Conservation (phyloP, 2,329 filamentous ascomycete genomes). For the Sporothrix variecibatus region DNA sequence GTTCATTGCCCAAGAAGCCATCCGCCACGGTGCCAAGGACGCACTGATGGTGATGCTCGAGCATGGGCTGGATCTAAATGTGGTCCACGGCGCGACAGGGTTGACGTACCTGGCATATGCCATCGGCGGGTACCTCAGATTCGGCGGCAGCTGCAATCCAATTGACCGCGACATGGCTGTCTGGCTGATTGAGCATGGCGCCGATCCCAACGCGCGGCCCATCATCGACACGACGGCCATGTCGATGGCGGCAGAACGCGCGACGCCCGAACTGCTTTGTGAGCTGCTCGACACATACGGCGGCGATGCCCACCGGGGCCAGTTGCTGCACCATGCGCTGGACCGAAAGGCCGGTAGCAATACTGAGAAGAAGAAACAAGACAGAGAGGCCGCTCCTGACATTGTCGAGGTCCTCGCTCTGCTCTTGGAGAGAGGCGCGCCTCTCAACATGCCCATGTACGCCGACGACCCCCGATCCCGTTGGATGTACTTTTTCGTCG, state of each 20-base stretch:
- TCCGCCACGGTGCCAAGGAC: background rate
- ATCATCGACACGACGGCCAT: constrained; percentile 10
- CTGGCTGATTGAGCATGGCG: constrained; percentile 14
- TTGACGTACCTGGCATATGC: no score
- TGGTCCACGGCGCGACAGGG: no score
- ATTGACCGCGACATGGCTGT: background rate
- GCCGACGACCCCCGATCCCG: background rate
- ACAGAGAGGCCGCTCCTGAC: constrained; percentile 32
- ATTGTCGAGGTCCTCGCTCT: constrained; percentile 34
- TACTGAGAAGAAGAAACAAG: no score
- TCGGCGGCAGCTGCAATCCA: background rate
- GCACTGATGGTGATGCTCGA: constrained; percentile 1
- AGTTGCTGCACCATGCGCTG: constrained; percentile 12
- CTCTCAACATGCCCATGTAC: constrained; percentile 21
- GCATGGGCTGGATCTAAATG: constrained; percentile 11
- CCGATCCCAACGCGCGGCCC: constrained; percentile 1
- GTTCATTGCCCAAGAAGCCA: constrained; percentile 13
- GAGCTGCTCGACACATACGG: background rate
- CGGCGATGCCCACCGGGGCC: constrained; percentile 9
- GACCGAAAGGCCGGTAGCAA: background rate
- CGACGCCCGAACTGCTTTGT: background rate
- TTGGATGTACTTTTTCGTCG: background rate
- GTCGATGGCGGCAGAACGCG: background rate
- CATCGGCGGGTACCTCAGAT: no score
- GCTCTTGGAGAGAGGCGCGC: background rate